Base-by-base conservation (phyloP, 2,329 filamentous ascomycete species). In the Talaromyces sp. region DNA sequence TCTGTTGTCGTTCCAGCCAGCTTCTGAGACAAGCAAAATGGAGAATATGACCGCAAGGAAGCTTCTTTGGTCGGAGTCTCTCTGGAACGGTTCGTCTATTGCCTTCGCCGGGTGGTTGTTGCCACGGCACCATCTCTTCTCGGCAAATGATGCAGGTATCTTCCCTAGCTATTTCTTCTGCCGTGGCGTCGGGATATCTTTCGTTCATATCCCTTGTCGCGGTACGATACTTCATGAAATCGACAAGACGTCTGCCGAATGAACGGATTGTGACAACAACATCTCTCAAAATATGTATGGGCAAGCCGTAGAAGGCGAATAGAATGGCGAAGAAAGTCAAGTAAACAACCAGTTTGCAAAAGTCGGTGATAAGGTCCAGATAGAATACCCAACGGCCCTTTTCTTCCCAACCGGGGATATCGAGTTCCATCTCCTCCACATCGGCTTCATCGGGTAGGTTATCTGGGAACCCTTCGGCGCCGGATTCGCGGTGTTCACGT, bases 111-210 rank as follows among this genome's bases (percentile, higher is more conserved):
- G 75, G 77, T 45, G 82, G 81, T 62, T 84, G 83, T 39, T 81
- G 82, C 91, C 92, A 97, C 1, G 90, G 88, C 39, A 87, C 87
- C 95, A 99, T 99, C 69, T 96, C 92, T 76, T 99, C 95, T 67
- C 95, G 88, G 77, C 95, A 99, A 63, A 99, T 97, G 71, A 99
- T 99, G 77, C 95, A 99, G 2, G 95, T 96, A 72, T 96, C 92
- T 75, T 97, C 94, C 58, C 91, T 85, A 33, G 84, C 82, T 27
- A 99, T 86, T 69, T 99, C 94, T 69, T 96, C 92, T 1, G 86
- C 84, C 1, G 91, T 97, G 1, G 95, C 95, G 75, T 99, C 95
- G 4, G 91, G 90, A 74, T 97, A 98, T 71, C 87, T 83, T 67
- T 87, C 87, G 73, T 96, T 95, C 93, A 99, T 98, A 74, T 98